A percentile compares a stretch with the other conserved stretches of the same genome.
phyloP scores from a whole-genome alignment of 306 rosid species.

The Vachellia collinsii region DNA sequence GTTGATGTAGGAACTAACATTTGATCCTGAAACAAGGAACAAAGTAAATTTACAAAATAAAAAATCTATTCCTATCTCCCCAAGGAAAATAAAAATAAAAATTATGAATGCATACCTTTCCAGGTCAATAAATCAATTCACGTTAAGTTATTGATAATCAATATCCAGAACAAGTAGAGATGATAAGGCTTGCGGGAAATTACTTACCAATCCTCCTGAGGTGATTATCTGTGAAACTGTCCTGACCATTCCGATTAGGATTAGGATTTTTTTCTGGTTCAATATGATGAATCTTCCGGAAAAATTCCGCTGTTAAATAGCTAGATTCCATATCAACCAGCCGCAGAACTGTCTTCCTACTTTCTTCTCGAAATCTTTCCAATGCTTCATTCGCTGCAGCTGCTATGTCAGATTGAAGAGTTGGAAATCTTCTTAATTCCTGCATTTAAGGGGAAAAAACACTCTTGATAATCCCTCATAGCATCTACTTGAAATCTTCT shows the following conservation, averaged over 20 bases:
- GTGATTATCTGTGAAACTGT: slow-evolving; percentile 68
- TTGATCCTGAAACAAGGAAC: slow-evolving; percentile 71
- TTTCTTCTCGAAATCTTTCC: slow-evolving; percentile 92
- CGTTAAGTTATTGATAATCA: not conserved
- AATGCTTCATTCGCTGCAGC: slow-evolving; percentile 83
- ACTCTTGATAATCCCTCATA: not conserved
- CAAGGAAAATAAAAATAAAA: not conserved
- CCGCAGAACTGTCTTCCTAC: slow-evolving; percentile 84
- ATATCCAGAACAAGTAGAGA: slow-evolving; percentile 22
- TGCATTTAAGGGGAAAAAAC: slow-evolving; percentile 4
- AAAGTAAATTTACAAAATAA: slow-evolving; percentile 11
- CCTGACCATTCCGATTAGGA: slow-evolving; percentile 59
- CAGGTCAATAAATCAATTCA: slow-evolving; percentile 21
- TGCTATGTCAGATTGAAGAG: slow-evolving; percentile 82
- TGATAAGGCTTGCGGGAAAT: slow-evolving; percentile 34
- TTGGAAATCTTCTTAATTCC: slow-evolving; percentile 96
- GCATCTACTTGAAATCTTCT: not conserved
- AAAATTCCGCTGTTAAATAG: slow-evolving; percentile 92
- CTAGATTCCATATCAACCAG: slow-evolving; percentile 99
- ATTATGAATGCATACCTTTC: slow-evolving; percentile 6
- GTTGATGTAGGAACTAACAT: slow-evolving; percentile 80
- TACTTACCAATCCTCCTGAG: slow-evolving; percentile 84
- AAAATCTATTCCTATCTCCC: not conserved
- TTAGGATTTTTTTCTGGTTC: slow-evolving; percentile 72
- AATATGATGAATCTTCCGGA: slow-evolving; percentile 76